Evolutionary conservation across 257 asterid genomes (phyloP).

Genomic region (Solanum chilense): DNA sequence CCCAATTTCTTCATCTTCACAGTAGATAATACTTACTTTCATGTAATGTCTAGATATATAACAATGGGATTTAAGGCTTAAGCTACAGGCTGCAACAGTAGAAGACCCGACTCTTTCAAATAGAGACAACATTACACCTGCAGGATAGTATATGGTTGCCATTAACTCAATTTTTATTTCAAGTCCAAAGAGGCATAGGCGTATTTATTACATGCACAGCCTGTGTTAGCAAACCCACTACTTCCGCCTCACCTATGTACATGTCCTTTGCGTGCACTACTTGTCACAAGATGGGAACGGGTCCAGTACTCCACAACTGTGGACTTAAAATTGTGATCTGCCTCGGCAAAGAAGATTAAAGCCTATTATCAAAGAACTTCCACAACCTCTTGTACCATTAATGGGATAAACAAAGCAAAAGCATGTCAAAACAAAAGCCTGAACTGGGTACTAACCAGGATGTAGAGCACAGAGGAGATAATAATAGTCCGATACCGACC

Average conservation of each 20-base stretch:
- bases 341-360: neutral
- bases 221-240: neutral
- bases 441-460: constrained; percentile 16
- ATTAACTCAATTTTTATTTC: neutral
- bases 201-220: neutral
- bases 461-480: constrained; percentile 22
- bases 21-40: neutral
- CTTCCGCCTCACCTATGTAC: neutral
- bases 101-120: neutral
- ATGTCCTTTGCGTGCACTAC: neutral
- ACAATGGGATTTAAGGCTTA: neutral
- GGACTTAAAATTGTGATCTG: neutral
- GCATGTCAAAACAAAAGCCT: neutral
- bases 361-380: neutral
- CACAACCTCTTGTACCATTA: neutral
- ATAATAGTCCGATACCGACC: constrained; percentile 31
- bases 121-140: neutral
- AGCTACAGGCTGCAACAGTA: neutral
- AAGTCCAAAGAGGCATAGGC: neutral
- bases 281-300: neutral
- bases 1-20: neutral
- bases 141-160: neutral
- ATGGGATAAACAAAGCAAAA: neutral
- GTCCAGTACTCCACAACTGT: neutral
- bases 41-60: neutral